A percentile compares a stretch with the other conserved stretches of the same genome.
Conservation (phyloP, 176 grass and related monocot genomes). For the Pontederia paniculata region DNA sequence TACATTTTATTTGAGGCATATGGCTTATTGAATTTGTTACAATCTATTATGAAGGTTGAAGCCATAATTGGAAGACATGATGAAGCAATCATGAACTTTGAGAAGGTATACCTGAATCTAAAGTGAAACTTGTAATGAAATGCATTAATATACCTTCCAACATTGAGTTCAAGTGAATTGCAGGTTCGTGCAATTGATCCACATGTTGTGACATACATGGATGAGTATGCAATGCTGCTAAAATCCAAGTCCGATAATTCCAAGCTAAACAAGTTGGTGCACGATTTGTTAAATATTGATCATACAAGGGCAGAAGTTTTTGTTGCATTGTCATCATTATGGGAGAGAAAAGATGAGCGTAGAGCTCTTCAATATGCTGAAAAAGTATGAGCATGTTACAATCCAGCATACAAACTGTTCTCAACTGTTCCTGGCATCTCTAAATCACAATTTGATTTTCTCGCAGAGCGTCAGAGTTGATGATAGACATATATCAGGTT, state of each 20-base stretch:
- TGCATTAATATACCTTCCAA: neutral
- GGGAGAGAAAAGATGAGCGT: slow-evolving; percentile 84
- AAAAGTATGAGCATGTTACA: slow-evolving; percentile 39
- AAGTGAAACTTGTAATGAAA: neutral
- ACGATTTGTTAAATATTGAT: slow-evolving; percentile 91
- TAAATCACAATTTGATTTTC: slow-evolving; percentile 19
- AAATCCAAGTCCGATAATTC: slow-evolving; percentile 67
- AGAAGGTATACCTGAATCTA: slow-evolving; percentile 49
- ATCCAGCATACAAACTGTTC: slow-evolving; percentile 4
- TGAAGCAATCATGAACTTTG: slow-evolving; percentile 91
- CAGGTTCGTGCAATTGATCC: slow-evolving; percentile 78
- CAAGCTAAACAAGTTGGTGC: slow-evolving; percentile 89
- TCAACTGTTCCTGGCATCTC: slow-evolving; percentile 19
- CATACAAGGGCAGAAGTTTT: slow-evolving; percentile 80
- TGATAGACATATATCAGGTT: slow-evolving; percentile 90
- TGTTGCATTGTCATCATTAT: slow-evolving; percentile 82
- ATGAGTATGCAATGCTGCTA: slow-evolving; percentile 94
- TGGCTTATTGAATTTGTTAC: neutral
- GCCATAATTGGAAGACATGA: slow-evolving; percentile 77
- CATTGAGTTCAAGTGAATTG: neutral
- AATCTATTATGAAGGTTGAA: slow-evolving; percentile 48
- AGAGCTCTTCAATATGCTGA: slow-evolving; percentile 82
- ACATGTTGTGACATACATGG: slow-evolving; percentile 81
- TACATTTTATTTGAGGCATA: neutral
- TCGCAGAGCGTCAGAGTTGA: slow-evolving; percentile 71